Percentiles rank a stretch among this genome's conserved stretches.
phyloP scores from a whole-genome alignment of 2,329 filamentous ascomycete genomes.

The Paracoccidioides brasiliensis region DNA sequence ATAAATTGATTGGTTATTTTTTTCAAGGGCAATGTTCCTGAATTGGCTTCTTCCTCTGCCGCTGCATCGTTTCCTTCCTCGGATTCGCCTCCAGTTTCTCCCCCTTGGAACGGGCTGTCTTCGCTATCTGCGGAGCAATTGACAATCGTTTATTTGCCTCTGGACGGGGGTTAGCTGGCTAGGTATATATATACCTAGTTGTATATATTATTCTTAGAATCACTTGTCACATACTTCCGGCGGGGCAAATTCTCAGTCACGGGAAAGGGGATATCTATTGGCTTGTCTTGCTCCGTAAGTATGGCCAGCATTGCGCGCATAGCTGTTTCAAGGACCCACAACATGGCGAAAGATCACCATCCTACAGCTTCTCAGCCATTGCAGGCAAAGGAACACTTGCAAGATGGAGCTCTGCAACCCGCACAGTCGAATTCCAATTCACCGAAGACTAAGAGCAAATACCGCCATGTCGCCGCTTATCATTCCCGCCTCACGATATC shows the following conservation, averaged over 20 bases:
- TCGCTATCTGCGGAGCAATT: too few species aligned
- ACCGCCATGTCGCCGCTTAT: conserved; percentile 82
- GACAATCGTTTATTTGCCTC: too few species aligned
- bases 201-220: not conserved
- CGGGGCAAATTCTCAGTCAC: not conserved
- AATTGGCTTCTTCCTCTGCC: not conserved
- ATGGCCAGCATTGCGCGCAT: conserved; percentile 24
- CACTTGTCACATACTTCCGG: not conserved
- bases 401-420: not conserved
- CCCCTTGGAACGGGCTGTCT: not conserved
- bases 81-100: conserved; percentile 4
- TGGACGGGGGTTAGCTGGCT: too few species aligned
- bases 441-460: conserved; percentile 46
- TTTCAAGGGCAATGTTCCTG: not conserved
- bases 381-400: not conserved
- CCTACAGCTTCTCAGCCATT: not conserved
- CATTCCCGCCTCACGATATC: conserved; percentile 62
- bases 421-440: not conserved
- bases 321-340: conserved; percentile 17
- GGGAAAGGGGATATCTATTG: too few species aligned
- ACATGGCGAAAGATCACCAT: conserved; percentile 5
- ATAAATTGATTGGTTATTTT: not conserved
- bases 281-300: not conserved
- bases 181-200: not conserved
- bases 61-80: not conserved